Evolutionary conservation across 2,329 filamentous ascomycete genomes (phyloP).

Genomic region (Fusarium succisae): DNA sequence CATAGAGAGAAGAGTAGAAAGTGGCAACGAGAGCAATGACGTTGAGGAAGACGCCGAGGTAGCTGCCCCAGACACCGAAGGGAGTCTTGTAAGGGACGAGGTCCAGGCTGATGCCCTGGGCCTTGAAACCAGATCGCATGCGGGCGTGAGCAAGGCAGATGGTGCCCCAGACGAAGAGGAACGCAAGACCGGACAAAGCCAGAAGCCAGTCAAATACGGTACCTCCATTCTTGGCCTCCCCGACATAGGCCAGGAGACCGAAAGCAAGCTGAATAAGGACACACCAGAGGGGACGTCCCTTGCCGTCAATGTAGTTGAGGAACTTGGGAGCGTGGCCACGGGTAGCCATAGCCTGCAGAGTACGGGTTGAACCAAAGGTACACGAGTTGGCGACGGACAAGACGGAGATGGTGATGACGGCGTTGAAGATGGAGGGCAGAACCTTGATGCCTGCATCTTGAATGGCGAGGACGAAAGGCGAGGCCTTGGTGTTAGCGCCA

Average conservation of each 20-base stretch:
- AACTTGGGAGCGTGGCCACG: slow-evolving; percentile 83
- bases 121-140: slow-evolving; percentile 80
- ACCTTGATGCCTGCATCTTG: slow-evolving; percentile 81
- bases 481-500: slow-evolving; percentile 74
- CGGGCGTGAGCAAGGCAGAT: slow-evolving; percentile 91
- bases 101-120: slow-evolving; percentile 71
- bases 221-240: slow-evolving; percentile 66
- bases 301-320: slow-evolving; percentile 81
- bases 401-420: slow-evolving; percentile 93
- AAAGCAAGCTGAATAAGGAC: slow-evolving; percentile 73
- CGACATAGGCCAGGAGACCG: slow-evolving; percentile 81
- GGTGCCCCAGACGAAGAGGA: slow-evolving; percentile 82
- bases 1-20: slow-evolving; percentile 72
- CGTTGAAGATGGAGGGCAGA: slow-evolving; percentile 90
- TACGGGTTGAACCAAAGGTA: slow-evolving; percentile 91
- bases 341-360: slow-evolving; percentile 87
- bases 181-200: slow-evolving; percentile 76
- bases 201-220: slow-evolving; percentile 84
- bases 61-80: slow-evolving; percentile 83
- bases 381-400: slow-evolving; percentile 91
- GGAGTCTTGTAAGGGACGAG: slow-evolving; percentile 86
- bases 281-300: slow-evolving; percentile 80
- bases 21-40: slow-evolving; percentile 79
- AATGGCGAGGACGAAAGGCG: slow-evolving; percentile 94
- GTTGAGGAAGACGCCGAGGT: slow-evolving; percentile 80